These are phyloP conservation scores for Eucalyptus erythrocorys DNA, from an alignment of 345 rosid genomes.

Conservation along the genomic window DNA sequence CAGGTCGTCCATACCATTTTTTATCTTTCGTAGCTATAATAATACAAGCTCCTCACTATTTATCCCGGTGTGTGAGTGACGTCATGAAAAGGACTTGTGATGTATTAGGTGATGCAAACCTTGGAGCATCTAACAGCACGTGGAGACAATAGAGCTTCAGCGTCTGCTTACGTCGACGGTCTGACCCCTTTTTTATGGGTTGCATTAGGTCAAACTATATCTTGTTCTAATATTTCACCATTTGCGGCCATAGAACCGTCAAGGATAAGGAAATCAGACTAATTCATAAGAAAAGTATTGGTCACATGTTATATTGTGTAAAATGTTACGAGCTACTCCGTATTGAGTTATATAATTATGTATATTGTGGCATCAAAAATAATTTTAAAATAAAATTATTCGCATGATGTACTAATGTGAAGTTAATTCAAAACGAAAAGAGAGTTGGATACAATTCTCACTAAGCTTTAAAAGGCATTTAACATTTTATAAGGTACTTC, in stretches of 20 bases:
- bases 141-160: neutral
- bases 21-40: neutral
- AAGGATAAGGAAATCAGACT: neutral
- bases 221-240: neutral
- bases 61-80: neutral
- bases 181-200: neutral
- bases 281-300: neutral
- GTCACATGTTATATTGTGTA: neutral
- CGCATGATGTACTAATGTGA: neutral
- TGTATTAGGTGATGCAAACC: neutral
- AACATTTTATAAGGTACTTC: neutral
- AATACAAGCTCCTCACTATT: neutral
- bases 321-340: neutral
- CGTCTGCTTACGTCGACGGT: neutral
- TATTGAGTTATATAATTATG: neutral
- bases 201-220: neutral
- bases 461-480: neutral
- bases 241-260: neutral
- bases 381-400: neutral
- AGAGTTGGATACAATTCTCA: neutral
- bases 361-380: neutral
- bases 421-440: neutral
- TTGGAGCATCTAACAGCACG: neutral
- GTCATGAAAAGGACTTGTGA: neutral
- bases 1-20: too few relatives aligned